A percentile compares a stretch with the other conserved stretches of the same genome.
Evolutionary conservation across 2,329 filamentous ascomycete genomes (phyloP).

Genomic region (Phialocephala subalpina): DNA sequence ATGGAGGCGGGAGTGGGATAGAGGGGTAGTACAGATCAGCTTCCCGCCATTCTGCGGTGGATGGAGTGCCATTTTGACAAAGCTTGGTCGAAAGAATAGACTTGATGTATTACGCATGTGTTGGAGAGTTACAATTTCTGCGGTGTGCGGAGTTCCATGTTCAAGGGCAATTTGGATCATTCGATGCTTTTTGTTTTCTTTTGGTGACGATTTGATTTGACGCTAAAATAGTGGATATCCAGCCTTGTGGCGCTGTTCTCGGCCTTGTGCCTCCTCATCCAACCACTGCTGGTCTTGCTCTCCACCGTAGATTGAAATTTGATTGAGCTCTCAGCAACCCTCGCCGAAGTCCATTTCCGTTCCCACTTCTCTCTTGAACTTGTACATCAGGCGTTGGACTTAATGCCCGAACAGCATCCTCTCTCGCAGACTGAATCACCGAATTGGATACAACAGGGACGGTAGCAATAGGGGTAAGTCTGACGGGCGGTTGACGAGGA

Average conservation of each 20-base stretch:
- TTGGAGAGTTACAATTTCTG: not conserved
- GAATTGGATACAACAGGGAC: too few relatives aligned
- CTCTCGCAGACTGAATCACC: not conserved
- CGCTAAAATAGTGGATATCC: conserved; percentile 21
- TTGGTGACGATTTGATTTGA: conserved; percentile 13
- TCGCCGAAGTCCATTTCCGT: not conserved
- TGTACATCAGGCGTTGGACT: not conserved
- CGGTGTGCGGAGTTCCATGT: conserved; percentile 10
- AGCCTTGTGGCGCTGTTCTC: conserved; percentile 24
- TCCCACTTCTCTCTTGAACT: not conserved
- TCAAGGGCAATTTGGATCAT: conserved; percentile 5
- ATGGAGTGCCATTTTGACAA: conserved; percentile 41
- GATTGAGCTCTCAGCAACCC: not conserved
- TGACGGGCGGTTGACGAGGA: not conserved
- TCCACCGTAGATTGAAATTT: not conserved
- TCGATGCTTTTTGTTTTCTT: conserved; percentile 17
- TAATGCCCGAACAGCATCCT: not conserved
- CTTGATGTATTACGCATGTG: conserved; percentile 33
- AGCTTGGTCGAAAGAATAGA: conserved; percentile 28
- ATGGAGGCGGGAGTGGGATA: not conserved
- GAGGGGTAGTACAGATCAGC: conserved; percentile 42
- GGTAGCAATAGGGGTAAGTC: not conserved
- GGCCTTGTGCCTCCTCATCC: conserved; percentile 16
- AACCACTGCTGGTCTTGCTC: not conserved
- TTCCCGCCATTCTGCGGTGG: conserved; percentile 37